Conservation (phyloP, 2,329 filamentous ascomycete genomes). For the Aureobasidium uvarum region DNA sequence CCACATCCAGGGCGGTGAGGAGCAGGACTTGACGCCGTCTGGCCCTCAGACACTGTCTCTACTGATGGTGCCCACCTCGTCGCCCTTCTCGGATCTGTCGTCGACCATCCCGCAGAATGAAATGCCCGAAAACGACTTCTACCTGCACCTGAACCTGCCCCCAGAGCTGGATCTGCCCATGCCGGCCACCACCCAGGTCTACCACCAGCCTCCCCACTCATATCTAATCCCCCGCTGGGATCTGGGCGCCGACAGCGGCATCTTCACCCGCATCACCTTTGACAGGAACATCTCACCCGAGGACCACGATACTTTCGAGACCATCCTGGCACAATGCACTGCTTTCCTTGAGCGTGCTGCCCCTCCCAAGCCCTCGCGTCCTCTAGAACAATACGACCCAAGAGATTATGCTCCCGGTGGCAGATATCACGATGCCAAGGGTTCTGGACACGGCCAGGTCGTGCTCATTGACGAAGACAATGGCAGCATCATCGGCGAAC, state of each 20-base stretch:
- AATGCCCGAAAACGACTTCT: conserved; percentile 80
- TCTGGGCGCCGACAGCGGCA: conserved; percentile 78
- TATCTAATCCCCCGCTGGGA: conserved; percentile 97
- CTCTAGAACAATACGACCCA: conserved; percentile 67
- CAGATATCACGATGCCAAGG: conserved; percentile 53
- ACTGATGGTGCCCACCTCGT: conserved; percentile 91
- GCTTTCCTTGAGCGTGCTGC: conserved; percentile 85
- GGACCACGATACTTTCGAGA: conserved; percentile 94
- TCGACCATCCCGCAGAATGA: conserved; percentile 58
- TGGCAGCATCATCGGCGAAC: conserved; percentile 89
- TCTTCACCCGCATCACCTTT: conserved; percentile 92
- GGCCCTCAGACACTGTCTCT: conserved; percentile 89
- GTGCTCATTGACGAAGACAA: conserved; percentile 95
- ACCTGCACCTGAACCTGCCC: conserved; percentile 89
- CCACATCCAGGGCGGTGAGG: conserved; percentile 84
- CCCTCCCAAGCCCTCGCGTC: conserved; percentile 49
- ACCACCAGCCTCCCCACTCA: conserved; percentile 87
- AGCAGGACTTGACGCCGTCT: conserved; percentile 75
- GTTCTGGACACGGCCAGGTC: conserved; percentile 64
- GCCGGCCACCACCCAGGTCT: conserved; percentile 94
- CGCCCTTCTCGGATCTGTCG: conserved; percentile 59
- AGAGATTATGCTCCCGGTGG: conserved; percentile 72
- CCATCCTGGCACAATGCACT: conserved; percentile 95
- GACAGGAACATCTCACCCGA: conserved; percentile 72
- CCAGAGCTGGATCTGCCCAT: conserved; percentile 92